phyloP scores from a whole-genome alignment of 1,139 yeast genomes.

The Debaryomyces fabryi region DNA sequence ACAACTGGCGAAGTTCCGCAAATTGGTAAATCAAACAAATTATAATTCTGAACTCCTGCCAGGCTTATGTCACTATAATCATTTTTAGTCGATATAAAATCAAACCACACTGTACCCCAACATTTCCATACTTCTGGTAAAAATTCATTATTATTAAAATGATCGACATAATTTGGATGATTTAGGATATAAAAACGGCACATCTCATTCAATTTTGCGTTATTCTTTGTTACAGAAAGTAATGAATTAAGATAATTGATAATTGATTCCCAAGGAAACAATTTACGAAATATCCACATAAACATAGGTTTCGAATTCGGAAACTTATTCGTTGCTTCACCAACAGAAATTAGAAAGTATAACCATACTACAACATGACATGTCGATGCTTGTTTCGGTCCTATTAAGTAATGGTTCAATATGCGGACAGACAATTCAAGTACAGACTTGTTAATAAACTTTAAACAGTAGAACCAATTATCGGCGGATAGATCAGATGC shows the following conservation, averaged over 20 bases:
- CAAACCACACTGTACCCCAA: slow-evolving; percentile 86
- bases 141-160: slow-evolving; percentile 59
- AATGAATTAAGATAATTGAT: slow-evolving; percentile 63
- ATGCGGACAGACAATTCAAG: slow-evolving; percentile 68
- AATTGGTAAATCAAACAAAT: slow-evolving; percentile 65
- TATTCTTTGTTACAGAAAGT: slow-evolving; percentile 35
- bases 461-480: slow-evolving; percentile 63
- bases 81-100: slow-evolving; percentile 49
- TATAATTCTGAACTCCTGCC: slow-evolving; percentile 58
- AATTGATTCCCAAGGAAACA: slow-evolving; percentile 70
- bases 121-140: slow-evolving; percentile 81
- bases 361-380: slow-evolving; percentile 75
- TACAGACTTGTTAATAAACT: slow-evolving; percentile 62
- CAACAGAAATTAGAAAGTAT: slow-evolving; percentile 65
- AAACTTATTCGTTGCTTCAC: slow-evolving; percentile 52
- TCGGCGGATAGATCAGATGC: slow-evolving; percentile 49
- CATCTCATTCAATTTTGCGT: slow-evolving; percentile 27
- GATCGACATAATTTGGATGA: slow-evolving; percentile 33
- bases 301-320: slow-evolving; percentile 54
- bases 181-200: slow-evolving; percentile 36
- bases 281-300: slow-evolving; percentile 53
- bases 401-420: slow-evolving; percentile 62
- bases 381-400: slow-evolving; percentile 70
- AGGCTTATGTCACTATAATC: slow-evolving; percentile 54
- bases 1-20: slow-evolving; percentile 57